Evolutionary conservation across 2,329 filamentous ascomycete genomes (phyloP), one percentile per base, ranked within the genome.

Genomic region (Alternaria angustiovoidea): DNA sequence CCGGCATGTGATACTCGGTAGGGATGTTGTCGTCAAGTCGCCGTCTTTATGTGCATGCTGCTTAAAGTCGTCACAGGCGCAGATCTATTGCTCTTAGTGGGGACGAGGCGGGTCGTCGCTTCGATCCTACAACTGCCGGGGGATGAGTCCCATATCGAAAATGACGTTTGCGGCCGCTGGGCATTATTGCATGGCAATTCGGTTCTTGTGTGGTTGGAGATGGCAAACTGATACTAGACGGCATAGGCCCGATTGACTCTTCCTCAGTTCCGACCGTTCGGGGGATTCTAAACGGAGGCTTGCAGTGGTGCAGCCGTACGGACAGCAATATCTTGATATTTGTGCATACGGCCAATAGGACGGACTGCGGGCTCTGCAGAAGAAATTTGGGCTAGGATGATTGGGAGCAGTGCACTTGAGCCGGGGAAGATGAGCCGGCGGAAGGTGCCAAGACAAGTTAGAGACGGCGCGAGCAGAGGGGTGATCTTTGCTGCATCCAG

Each of bases 391-490:
- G 55, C 38, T 44, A 47, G 41, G 51, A 47, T 61, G 58, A 58
- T 63, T 69, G 63, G 65, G 59, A 56, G 63, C 61, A 60, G 56
- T 54, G 58, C 54, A 59, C 63, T 57, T 64, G 61, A 66, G 57
- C 62, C 69, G 69, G 69, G 70, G 68, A 67, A 64, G 42, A 54
- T 61, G 56, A 61, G 65, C 70, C 68, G 68, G 42, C 63, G 59
- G 68, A 43, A 61, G 39, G 51, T 55, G 48, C 47, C 62, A 51
- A 18, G 53, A 42, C 20, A 16, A 57, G 36, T 34, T 51, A 51
- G 44, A 38, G 42, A 47, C 24, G 41, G 43, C 62, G 57, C 46
- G 32, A 7, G 53, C 57, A 26, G 49, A n/a, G 44, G 54, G 61
- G 7, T 54, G 65, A 65, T 66, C 64, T 41, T 61, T 64, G 55